Conservation (phyloP, 148 eudicot genomes). For the Rhododendron ovatum region DNA sequence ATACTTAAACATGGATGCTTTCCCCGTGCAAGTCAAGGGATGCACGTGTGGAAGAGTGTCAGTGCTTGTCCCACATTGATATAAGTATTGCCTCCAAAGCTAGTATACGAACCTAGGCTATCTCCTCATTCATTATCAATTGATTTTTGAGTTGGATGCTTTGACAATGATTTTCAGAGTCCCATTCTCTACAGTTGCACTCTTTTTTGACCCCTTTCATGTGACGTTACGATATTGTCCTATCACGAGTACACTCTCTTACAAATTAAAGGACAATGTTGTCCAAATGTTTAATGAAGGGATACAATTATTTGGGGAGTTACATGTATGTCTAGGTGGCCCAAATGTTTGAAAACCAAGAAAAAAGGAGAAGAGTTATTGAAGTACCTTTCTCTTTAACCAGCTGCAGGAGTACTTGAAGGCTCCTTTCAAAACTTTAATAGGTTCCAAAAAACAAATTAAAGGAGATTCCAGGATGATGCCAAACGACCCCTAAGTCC, state of each 20-base stretch:
- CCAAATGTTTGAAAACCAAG: conserved; percentile 34
- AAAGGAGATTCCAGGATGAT: conserved; percentile 77
- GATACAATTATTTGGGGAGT: not conserved
- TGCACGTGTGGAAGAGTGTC: not conserved
- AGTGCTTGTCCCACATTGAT: not conserved
- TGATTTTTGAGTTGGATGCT: not conserved
- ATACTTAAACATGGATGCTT: not conserved
- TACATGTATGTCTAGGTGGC: conserved; percentile 24
- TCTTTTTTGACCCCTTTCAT: not conserved
- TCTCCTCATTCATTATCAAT: not conserved
- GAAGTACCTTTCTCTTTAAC: conserved; percentile 43
- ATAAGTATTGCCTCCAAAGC: not conserved
- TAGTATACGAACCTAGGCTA: not conserved
- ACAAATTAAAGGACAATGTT: not conserved
- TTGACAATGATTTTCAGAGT: not conserved
- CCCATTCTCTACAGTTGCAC: not conserved
- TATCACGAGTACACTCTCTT: not conserved
- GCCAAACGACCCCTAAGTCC: conserved; percentile 36
- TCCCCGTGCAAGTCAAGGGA: not conserved
- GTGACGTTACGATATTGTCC: not conserved
- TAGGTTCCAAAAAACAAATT: conserved; percentile 39
- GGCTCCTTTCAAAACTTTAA: conserved; percentile 47
- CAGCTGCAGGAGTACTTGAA: conserved; percentile 40
- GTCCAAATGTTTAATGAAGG: not conserved
- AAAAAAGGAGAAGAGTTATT: conserved; percentile 12